phyloP scores from a whole-genome alignment of 306 rosid species.

The Rosa rugosa region DNA sequence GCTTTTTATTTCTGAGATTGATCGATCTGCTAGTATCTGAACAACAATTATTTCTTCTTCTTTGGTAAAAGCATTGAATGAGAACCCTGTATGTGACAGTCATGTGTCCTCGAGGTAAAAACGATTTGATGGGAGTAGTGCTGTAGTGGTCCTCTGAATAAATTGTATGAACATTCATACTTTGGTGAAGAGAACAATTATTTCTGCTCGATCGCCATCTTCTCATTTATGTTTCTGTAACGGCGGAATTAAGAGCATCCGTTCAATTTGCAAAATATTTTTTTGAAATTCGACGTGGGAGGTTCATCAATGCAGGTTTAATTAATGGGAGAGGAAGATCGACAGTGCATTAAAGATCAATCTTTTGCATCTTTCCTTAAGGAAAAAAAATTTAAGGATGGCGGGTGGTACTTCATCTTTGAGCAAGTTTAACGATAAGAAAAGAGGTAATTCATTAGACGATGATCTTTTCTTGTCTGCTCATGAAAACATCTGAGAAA shows the following conservation, averaged over 20 bases:
- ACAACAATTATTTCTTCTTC: background rate
- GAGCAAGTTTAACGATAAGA: too few species aligned
- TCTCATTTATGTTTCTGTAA: background rate
- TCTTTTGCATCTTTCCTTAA: too few species aligned
- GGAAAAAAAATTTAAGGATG: too few species aligned
- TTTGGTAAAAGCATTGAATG: conserved; percentile 14
- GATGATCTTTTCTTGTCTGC: too few species aligned
- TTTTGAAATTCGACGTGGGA: background rate
- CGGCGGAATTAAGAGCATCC: background rate
- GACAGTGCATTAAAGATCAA: background rate
- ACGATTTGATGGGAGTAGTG: background rate
- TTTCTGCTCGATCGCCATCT: background rate
- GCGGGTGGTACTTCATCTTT: too few species aligned
- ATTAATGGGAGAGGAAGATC: background rate
- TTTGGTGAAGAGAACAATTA: background rate
- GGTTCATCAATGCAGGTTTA: background rate
- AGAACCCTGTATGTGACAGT: conserved; percentile 12
- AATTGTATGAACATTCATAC: background rate
- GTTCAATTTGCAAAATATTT: background rate
- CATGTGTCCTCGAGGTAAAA: conserved; percentile 24
- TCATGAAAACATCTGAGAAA: too few species aligned
- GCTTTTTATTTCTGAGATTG: background rate
- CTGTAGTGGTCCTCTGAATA: conserved; percentile 16
- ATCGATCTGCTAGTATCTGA: background rate
- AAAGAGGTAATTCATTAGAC: too few species aligned